Evolutionary conservation across 306 rosid species (phyloP), one percentile per base, ranked within the genome.

Genomic region (Malus fusca): DNA sequence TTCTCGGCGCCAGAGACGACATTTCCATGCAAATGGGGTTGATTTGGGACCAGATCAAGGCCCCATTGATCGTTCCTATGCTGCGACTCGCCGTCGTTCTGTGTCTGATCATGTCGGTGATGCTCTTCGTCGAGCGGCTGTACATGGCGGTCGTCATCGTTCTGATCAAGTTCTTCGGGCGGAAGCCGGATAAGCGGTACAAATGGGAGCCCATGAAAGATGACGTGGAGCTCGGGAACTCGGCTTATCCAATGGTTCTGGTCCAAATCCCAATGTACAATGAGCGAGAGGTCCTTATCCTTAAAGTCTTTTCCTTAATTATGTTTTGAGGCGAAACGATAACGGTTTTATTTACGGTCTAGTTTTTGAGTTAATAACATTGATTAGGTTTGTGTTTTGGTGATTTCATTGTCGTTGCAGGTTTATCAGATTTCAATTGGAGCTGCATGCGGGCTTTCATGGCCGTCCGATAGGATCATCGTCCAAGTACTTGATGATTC

Each of bases 221-320:
- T 9, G 97, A 91, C 30, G 63, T 83, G 18, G 98, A 91, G 86
- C 76, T 93, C 30, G 98, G 96, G 11, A 88, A 86, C 91, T 87
- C 85, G 0, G 81, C 60, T 69, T 85, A 89, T 75, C 98, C 98
- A 0, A 85, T 84, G 92, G 92, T 93, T 37, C 86, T 93, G 5
- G 87, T 93, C 12, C 98, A 93, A 83, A 86, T 93, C 73, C 98
- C 98, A 40, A 93, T 93, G 98, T 93, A 84, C 81, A 93, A 93
- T 26, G 98, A 93, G 85, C 81, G 90, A 85, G 98, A 93, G 98
- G 98, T 94, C 8, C 58, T 72, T 62, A 55, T 74, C 55, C 55
- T 66, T 53, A 35, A 35, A 25, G 68, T 15, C n/a, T 35, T 22
- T 18, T 19, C 25, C 17, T 10, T 23, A 21, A 48, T 48, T 48